phyloP scores from a whole-genome alignment of 1,284 basidiomycete species.

The Pseudozyma pruni region DNA sequence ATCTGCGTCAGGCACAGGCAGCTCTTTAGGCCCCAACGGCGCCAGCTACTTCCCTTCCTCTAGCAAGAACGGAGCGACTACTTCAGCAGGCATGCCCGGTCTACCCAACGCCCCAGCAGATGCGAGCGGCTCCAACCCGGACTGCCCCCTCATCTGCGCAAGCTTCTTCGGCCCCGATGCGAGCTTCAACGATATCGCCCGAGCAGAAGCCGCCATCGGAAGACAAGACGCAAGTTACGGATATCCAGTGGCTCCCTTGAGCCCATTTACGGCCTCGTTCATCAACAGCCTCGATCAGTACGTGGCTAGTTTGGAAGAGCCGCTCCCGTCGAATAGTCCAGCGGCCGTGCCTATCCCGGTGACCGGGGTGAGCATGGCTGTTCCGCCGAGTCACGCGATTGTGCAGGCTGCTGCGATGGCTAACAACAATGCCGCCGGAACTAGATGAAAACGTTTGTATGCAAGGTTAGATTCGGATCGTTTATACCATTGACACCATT shows the following conservation, averaged over 20 bases:
- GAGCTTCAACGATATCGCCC: conserved; percentile 37
- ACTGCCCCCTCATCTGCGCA: conserved; percentile 38
- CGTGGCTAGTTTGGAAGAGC: conserved; percentile 43
- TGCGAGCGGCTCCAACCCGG: conserved; percentile 16
- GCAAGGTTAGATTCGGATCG: not conserved
- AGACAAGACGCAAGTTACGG: conserved; percentile 39
- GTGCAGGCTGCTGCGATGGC: conserved; percentile 16
- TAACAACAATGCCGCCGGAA: not conserved
- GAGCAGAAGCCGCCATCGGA: conserved; percentile 40
- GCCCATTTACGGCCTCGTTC: conserved; percentile 42
- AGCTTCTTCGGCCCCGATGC: conserved; percentile 47
- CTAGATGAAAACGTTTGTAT: not conserved
- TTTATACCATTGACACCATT: not conserved
- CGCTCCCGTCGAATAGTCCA: conserved; percentile 24
- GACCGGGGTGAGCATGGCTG: conserved; percentile 10
- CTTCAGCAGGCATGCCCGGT: conserved; percentile 2
- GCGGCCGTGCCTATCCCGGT: conserved; percentile 11
- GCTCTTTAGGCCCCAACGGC: conserved; percentile 1
- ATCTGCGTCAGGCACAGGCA: conserved; percentile 10
- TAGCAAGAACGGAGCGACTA: conserved; percentile 4
- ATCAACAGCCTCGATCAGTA: conserved; percentile 49
- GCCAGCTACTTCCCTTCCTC: conserved; percentile 10
- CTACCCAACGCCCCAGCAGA: conserved; percentile 12
- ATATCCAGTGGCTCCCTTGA: conserved; percentile 38
- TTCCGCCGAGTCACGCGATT: conserved; percentile 28